These are phyloP conservation scores for Penicillium ucsense DNA, from an alignment of 495 filamentous ascomycete species.

Conservation along the genomic window DNA sequence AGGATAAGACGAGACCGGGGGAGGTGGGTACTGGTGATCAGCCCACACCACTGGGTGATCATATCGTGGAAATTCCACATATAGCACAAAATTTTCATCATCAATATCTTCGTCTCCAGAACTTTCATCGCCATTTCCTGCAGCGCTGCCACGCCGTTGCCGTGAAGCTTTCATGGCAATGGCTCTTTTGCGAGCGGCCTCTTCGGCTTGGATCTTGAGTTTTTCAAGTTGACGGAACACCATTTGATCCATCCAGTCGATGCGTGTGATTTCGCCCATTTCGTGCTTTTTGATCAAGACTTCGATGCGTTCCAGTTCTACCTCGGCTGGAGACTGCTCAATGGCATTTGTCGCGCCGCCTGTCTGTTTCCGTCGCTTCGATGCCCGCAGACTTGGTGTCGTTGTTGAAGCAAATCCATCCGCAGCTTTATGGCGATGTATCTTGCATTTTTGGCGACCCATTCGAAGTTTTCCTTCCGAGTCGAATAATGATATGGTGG, in stretches of 20 bases:
- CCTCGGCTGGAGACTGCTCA: slow-evolving; percentile 47
- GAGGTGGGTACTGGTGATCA: slow-evolving; percentile 83
- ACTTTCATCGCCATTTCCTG: slow-evolving; percentile 15
- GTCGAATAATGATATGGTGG: slow-evolving; percentile 84
- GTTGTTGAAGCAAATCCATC: slow-evolving; percentile 76
- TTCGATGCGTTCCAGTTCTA: slow-evolving; percentile 76
- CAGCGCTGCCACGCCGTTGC: slow-evolving; percentile 11
- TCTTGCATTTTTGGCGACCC: slow-evolving; percentile 81
- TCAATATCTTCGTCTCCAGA: slow-evolving; percentile 35
- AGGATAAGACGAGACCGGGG: slow-evolving; percentile 63
- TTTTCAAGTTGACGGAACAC: slow-evolving; percentile 82
- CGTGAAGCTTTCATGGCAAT: slow-evolving; percentile 21
- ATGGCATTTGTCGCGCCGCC: slow-evolving; percentile 16
- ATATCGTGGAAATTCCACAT: slow-evolving; percentile 87
- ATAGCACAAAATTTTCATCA: slow-evolving; percentile 59
- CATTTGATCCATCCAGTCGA: slow-evolving; percentile 91
- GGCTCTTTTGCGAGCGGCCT: slow-evolving; percentile 29
- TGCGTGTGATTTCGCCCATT: slow-evolving; percentile 84
- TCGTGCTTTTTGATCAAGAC: slow-evolving; percentile 94
- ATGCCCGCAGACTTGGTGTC: slow-evolving; percentile 57
- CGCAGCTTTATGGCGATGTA: slow-evolving; percentile 73
- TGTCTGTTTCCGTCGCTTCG: slow-evolving; percentile 39
- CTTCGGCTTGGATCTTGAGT: slow-evolving; percentile 49
- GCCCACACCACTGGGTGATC: slow-evolving; percentile 94
- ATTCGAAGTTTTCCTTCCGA: slow-evolving; percentile 81